Conservation (phyloP, 1,284 basidiomycete species). For the Sphagnurus paluster region DNA sequence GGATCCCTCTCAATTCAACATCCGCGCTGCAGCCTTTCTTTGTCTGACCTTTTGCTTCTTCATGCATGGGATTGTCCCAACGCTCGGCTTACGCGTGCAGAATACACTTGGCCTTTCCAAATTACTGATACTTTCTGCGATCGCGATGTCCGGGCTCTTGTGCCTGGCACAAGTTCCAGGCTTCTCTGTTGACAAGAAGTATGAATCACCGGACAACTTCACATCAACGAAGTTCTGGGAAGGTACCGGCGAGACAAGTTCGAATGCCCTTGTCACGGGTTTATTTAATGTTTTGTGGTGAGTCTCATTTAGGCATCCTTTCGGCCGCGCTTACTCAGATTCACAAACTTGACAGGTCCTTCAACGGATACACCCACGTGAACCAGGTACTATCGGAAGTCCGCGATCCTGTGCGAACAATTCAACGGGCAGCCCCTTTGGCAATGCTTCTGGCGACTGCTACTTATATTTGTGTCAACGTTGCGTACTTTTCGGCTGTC, state of each 20-base stretch:
- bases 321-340: constrained; percentile 29
- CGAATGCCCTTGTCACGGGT: constrained; percentile 59
- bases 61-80: constrained; percentile 55
- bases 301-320: constrained; percentile 35
- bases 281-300: constrained; percentile 71
- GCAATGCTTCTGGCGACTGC: constrained; percentile 57
- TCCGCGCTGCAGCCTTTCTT: constrained; percentile 49
- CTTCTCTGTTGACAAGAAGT: constrained; percentile 43
- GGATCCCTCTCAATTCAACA: constrained; percentile 44
- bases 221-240: constrained; percentile 47
- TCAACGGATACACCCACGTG: constrained; percentile 67
- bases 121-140: constrained; percentile 52
- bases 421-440: constrained; percentile 63
- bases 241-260: constrained; percentile 42
- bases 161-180: constrained; percentile 49
- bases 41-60: constrained; percentile 58
- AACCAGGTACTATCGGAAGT: constrained; percentile 72
- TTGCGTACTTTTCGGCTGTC: constrained; percentile 68
- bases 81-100: constrained; percentile 62
- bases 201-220: constrained; percentile 23
- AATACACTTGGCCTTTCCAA: constrained; percentile 67
- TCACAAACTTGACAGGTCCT: constrained; percentile 47
- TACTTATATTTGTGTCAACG: constrained; percentile 61
- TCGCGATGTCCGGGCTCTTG: constrained; percentile 58
- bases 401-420: constrained; percentile 60